Conservation (phyloP, 495 filamentous ascomycete species). For the Aspergillus biplanus region DNA sequence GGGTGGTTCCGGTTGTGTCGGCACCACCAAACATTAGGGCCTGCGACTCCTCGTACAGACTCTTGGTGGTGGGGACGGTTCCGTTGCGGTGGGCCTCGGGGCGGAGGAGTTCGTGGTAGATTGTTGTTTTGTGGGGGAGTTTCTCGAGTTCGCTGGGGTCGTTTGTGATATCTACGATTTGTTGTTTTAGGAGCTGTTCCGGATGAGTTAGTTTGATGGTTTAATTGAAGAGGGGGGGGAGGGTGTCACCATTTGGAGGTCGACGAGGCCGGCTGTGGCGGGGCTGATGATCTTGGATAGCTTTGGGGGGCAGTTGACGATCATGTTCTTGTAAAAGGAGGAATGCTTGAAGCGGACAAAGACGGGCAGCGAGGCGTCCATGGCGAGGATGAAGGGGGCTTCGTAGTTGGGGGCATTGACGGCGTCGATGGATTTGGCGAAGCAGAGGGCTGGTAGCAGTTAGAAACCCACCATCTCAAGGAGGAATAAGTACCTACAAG, state of each 20-base stretch:
- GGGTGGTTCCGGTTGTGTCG: conserved; percentile 9
- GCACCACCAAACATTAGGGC: conserved; percentile 17
- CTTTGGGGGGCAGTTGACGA: conserved; percentile 15
- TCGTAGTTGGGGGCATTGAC: conserved; percentile 17
- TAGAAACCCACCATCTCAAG: too few relatives aligned
- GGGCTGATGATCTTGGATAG: conserved; percentile 14
- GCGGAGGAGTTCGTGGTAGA: conserved; percentile 18
- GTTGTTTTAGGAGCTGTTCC: conserved; percentile 11
- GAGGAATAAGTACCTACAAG: too few relatives aligned
- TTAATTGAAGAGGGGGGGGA: not conserved
- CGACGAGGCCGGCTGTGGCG: conserved; percentile 13
- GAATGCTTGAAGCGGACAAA: conserved; percentile 17
- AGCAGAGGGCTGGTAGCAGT: conserved; percentile 7
- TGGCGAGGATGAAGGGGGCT: conserved; percentile 14
- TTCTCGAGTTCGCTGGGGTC: conserved; percentile 6
- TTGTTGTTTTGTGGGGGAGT: conserved; percentile 14
- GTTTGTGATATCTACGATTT: conserved; percentile 9
- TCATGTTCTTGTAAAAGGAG: conserved; percentile 13
- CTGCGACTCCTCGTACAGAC: conserved; percentile 16
- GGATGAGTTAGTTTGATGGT: not conserved
- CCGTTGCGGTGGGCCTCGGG: conserved; percentile 11
- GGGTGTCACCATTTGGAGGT: conserved; percentile 6
- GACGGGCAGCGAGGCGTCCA: conserved; percentile 13
- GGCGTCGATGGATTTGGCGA: conserved; percentile 14
- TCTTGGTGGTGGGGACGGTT: conserved; percentile 6